A percentile compares a stretch with the other conserved stretches of the same genome.
These are phyloP conservation scores for Prunus salicina DNA, from an alignment of 306 rosid genomes.

Conservation along the genomic window DNA sequence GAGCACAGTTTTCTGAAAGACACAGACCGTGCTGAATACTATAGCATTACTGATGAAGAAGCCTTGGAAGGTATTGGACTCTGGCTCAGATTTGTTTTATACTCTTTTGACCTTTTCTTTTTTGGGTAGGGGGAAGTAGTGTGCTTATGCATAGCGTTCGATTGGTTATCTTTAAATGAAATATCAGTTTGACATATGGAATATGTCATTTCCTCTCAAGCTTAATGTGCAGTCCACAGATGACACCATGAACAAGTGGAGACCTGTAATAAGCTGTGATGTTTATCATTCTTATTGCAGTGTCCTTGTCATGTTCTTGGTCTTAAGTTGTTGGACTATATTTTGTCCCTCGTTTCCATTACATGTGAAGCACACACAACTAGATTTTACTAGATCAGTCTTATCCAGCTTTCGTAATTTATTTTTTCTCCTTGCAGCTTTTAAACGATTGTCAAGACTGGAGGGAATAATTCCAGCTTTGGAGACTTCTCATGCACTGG, in stretches of 20 bases:
- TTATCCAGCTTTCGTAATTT: neutral
- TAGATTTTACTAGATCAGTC: neutral
- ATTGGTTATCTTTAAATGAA: neutral
- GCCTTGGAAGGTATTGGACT: conserved; percentile 77
- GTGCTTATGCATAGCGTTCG: neutral
- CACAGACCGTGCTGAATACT: conserved; percentile 77
- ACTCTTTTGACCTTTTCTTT: neutral
- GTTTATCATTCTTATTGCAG: neutral
- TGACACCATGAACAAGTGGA: neutral
- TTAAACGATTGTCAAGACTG: conserved; percentile 70
- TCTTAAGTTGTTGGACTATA: neutral
- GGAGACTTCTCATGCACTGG: conserved; percentile 97
- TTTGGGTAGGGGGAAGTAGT: neutral
- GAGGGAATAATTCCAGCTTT: conserved; percentile 98
- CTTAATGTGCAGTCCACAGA: neutral
- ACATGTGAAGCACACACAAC: neutral
- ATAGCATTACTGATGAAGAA: conserved; percentile 82
- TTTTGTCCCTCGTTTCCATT: neutral
- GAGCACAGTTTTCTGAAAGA: conserved; percentile 96
- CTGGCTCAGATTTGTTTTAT: neutral
- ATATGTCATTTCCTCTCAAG: neutral
- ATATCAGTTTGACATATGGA: neutral
- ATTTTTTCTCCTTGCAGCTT: conserved; percentile 48
- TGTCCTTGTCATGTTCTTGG: neutral
- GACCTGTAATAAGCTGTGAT: neutral